Conservation (phyloP, 805 yeast genomes). For the Novakomyces olei region DNA sequence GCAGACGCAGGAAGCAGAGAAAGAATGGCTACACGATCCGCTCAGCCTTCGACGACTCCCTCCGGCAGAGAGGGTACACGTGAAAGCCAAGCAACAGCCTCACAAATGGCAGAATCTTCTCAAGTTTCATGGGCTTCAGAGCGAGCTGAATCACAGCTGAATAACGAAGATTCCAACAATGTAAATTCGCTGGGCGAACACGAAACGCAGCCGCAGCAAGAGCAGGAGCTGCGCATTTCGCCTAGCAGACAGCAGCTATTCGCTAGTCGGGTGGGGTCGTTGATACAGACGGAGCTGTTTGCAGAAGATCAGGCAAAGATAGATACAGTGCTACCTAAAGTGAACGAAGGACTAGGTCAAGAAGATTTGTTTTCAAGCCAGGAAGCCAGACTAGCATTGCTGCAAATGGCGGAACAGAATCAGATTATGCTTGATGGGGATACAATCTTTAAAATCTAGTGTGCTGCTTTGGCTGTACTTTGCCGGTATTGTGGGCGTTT, state of each 20-base stretch:
- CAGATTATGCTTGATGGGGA: constrained; percentile 19
- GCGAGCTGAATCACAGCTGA: not conserved
- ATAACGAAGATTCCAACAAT: not conserved
- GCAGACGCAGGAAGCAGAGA: constrained; percentile 12
- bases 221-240: constrained; percentile 19
- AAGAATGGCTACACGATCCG: constrained; percentile 3
- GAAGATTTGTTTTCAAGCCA: constrained; percentile 19
- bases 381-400: constrained; percentile 20
- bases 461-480: no score
- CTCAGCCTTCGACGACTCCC: constrained; percentile 4
- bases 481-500: no score
- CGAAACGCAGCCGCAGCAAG: constrained; percentile 1
- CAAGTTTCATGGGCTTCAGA: not conserved
- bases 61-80: constrained; percentile 3
- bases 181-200: not conserved
- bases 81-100: constrained; percentile 1
- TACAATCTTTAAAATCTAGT: constrained; percentile 15
- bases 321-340: constrained; percentile 18
- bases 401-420: constrained; percentile 16
- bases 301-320: constrained; percentile 22
- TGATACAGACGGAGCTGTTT: constrained; percentile 24
- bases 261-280: constrained; percentile 23
- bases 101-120: not conserved
- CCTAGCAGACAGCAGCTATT: constrained; percentile 28
- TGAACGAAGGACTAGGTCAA: constrained; percentile 22